Conservation (phyloP, 495 filamentous ascomycete genomes). For the Talaromyces adpressus region DNA sequence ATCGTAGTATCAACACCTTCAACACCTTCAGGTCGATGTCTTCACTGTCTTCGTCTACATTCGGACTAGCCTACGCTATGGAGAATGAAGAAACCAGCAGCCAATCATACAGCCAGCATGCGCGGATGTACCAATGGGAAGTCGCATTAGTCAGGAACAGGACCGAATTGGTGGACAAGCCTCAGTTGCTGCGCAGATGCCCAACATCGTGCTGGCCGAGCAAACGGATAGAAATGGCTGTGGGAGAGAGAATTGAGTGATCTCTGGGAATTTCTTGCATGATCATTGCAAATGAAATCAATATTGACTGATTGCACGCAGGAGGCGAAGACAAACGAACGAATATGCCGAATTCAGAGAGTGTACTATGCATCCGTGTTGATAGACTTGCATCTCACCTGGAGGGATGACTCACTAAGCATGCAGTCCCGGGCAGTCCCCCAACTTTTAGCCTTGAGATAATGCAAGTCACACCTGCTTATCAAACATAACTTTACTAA, state of each 20-base stretch:
- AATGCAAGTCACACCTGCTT: not conserved
- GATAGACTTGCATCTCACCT: not conserved
- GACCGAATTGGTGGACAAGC: conserved; percentile 1
- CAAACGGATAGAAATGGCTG: not conserved
- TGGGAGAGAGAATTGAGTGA: not conserved
- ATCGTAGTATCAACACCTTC: not conserved
- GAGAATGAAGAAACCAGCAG: not conserved
- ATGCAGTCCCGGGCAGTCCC: not conserved
- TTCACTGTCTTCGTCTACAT: not conserved
- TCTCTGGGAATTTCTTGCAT: not conserved
- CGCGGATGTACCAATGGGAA: conserved; percentile 6
- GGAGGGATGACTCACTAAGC: not conserved
- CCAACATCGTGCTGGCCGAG: not conserved
- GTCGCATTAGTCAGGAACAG: conserved; percentile 5
- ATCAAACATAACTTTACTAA: not conserved
- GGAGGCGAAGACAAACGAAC: not conserved
- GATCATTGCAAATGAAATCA: not conserved
- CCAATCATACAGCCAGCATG: not conserved
- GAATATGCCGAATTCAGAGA: not conserved
- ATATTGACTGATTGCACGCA: not conserved
- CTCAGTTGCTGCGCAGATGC: conserved; percentile 2
- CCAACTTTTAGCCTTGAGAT: not conserved
- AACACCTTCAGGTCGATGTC: not conserved
- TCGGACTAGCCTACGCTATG: not conserved
- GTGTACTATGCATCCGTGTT: not conserved